These are phyloP conservation scores for Rubia occidens DNA, from an alignment of 305 asterid species.

Conservation along the genomic window DNA sequence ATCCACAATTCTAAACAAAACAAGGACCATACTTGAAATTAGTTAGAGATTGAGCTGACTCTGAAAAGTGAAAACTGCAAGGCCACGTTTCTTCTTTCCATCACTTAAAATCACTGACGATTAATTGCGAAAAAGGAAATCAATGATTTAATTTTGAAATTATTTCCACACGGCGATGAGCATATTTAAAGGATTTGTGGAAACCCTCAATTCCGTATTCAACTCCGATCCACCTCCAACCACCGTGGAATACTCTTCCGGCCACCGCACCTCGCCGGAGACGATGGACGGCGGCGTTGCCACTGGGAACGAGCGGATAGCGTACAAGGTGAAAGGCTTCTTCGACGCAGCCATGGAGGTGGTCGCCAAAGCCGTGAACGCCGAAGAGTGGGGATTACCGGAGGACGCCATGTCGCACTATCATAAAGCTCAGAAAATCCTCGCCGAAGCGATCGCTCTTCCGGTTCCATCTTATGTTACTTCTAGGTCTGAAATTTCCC, in stretches of 20 bases:
- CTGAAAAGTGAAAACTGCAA: background rate
- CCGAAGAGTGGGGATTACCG: conserved; percentile 91
- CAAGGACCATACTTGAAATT: conserved; percentile 2
- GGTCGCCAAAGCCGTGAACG: conserved; percentile 80
- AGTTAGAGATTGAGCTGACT: background rate
- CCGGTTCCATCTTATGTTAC: conserved; percentile 87
- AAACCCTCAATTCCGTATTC: conserved; percentile 52
- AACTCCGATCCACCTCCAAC: conserved; percentile 28
- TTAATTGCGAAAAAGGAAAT: background rate
- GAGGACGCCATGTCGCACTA: conserved; percentile 65
- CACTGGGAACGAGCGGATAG: conserved; percentile 84
- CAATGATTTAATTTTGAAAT: background rate
- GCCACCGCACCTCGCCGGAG: conserved; percentile 21
- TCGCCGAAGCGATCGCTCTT: conserved; percentile 64
- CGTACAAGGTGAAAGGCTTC: conserved; percentile 79
- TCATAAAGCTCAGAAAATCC: conserved; percentile 58
- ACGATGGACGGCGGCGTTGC: conserved; percentile 55
- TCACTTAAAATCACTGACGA: background rate
- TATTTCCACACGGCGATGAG: conserved; percentile 32
- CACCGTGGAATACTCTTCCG: conserved; percentile 20
- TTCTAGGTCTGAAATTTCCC: conserved; percentile 41
- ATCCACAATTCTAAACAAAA: background rate
- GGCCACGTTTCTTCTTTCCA: background rate
- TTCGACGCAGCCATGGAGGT: conserved; percentile 86
- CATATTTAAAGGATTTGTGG: conserved; percentile 48